phyloP scores from a whole-genome alignment of 768 basidiomycete species.

The Dendrothele bispora region DNA sequence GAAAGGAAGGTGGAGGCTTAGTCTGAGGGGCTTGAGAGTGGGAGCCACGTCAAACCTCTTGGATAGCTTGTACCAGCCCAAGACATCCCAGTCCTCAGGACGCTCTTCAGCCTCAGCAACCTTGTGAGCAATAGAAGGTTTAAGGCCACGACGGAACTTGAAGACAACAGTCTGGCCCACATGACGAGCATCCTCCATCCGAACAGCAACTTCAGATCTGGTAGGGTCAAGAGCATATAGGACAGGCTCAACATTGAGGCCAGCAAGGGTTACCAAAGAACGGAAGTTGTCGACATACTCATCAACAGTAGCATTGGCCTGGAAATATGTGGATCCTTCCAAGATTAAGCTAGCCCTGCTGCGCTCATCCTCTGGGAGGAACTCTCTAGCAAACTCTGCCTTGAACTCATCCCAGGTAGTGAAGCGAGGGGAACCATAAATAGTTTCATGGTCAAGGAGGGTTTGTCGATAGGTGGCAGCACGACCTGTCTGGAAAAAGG shows the following conservation, averaged over 20 bases:
- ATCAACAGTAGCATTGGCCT: constrained; percentile 9
- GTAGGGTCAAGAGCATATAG: too few relatives aligned
- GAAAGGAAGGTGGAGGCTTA: too few relatives aligned
- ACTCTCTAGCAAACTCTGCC: neutral
- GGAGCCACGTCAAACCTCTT: too few relatives aligned
- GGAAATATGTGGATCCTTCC: constrained; percentile 6
- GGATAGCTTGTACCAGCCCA: too few relatives aligned
- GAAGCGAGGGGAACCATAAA: neutral
- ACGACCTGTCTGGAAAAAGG: neutral
- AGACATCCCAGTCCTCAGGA: too few relatives aligned
- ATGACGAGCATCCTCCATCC: too few relatives aligned
- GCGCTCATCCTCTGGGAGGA: constrained; percentile 11
- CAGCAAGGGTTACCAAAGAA: constrained; percentile 10
- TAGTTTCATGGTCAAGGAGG: neutral
- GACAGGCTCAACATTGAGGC: too few relatives aligned
- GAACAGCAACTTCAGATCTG: too few relatives aligned
- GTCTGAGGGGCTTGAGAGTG: too few relatives aligned
- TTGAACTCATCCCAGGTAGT: neutral
- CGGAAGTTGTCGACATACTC: constrained; percentile 19
- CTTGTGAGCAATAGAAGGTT: constrained; percentile 8
- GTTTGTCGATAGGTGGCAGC: neutral
- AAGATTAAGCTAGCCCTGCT: constrained; percentile 10
- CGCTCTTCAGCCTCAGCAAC: constrained; percentile 2
- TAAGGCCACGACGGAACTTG: constrained; percentile 9
- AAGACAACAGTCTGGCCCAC: constrained; percentile 10